phyloP scores from a whole-genome alignment of 164 flowering plant species.

The Brasenia schreberi region DNA sequence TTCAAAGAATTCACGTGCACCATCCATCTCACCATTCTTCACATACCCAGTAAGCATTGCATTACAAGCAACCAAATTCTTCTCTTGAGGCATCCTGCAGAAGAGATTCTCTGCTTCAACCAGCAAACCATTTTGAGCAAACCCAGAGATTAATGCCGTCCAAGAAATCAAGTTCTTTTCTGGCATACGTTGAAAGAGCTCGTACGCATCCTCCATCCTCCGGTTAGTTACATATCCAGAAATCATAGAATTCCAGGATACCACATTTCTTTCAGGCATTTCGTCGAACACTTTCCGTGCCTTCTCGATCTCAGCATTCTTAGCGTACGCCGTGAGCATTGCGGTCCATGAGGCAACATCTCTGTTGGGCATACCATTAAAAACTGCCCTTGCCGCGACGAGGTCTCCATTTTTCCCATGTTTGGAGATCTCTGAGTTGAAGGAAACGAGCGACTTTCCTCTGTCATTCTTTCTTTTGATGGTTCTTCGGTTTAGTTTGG shows the following conservation, averaged over 20 bases:
- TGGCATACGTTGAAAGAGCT: conserved; percentile 22
- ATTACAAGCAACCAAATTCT: conserved; percentile 28
- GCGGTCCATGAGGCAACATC: conserved; percentile 36
- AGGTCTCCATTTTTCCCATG: conserved; percentile 31
- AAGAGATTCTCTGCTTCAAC: conserved; percentile 24
- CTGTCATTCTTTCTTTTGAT: background rate
- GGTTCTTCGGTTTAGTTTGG: background rate
- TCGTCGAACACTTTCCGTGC: conserved; percentile 34
- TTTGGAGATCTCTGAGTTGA: conserved; percentile 32
- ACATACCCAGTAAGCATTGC: conserved; percentile 25
- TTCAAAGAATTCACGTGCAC: conserved; percentile 21
- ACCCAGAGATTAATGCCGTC: conserved; percentile 29
- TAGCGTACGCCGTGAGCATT: conserved; percentile 32
- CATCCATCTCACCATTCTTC: conserved; percentile 19
- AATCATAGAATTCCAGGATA: conserved; percentile 43
- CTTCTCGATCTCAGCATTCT: conserved; percentile 18
- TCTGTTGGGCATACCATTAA: conserved; percentile 26
- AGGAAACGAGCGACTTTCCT: conserved; percentile 14
- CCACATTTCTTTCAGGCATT: conserved; percentile 30
- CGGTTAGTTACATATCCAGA: conserved; percentile 22
- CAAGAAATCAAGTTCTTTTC: conserved; percentile 21
- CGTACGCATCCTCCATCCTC: conserved; percentile 17
- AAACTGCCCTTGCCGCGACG: conserved; percentile 27
- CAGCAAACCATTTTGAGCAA: conserved; percentile 19
- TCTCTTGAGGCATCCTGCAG: conserved; percentile 10